Conservation (phyloP, 106 monocot species). For the Xerophyta viscosa region DNA sequence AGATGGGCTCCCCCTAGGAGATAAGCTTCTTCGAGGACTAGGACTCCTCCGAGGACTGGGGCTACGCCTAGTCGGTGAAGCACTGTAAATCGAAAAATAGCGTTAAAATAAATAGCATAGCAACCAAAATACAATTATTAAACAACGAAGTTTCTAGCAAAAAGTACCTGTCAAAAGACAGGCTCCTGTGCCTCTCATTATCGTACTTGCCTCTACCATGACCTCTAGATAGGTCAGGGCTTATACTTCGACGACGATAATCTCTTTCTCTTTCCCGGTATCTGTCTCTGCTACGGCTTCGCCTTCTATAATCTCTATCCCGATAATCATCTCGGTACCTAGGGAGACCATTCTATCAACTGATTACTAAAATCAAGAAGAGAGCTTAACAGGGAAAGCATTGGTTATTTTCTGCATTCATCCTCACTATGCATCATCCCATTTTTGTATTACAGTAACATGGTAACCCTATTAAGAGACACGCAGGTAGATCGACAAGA, state of each 20-base stretch:
- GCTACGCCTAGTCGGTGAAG: constrained; percentile 23
- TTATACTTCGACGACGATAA: constrained; percentile 20
- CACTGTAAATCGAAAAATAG: neutral
- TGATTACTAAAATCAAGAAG: too few species aligned
- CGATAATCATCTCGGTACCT: constrained; percentile 19
- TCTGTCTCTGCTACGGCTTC: constrained; percentile 23
- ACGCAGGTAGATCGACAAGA: too few species aligned
- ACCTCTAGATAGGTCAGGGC: constrained; percentile 14
- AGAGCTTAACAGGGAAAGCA: too few species aligned
- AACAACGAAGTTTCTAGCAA: neutral
- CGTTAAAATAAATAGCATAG: too few species aligned
- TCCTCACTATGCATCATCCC: too few species aligned
- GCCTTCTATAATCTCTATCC: constrained; percentile 17
- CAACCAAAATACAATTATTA: too few species aligned
- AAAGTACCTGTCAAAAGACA: constrained; percentile 18
- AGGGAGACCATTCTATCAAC: neutral
- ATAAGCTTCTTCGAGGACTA: too few species aligned
- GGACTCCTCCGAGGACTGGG: neutral
- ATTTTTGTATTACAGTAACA: too few species aligned
- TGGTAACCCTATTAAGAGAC: too few species aligned
- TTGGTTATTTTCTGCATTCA: too few species aligned
- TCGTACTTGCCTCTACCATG: constrained; percentile 12
- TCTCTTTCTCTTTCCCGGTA: constrained; percentile 14
- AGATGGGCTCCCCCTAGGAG: constrained; percentile 15
- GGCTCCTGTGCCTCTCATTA: constrained; percentile 15